Evolutionary conservation across 129 eudicot genomes (phyloP).

Genomic region (Heracleum sosnowskyi): DNA sequence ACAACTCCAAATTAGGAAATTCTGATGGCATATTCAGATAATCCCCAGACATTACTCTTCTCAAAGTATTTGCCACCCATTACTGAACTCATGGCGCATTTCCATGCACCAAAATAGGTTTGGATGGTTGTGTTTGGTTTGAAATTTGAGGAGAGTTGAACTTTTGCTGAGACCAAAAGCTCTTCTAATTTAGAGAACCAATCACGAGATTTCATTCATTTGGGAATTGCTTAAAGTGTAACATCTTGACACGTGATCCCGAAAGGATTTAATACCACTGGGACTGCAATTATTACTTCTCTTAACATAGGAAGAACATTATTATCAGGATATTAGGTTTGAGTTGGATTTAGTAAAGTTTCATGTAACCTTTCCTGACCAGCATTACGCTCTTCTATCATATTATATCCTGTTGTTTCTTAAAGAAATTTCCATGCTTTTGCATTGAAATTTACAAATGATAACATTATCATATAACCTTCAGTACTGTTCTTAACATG

Average conservation of each 20-base stretch:
- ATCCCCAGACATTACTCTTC: neutral
- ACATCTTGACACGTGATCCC: neutral
- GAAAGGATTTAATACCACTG: neutral
- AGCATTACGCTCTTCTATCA: neutral
- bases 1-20: neutral
- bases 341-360: neutral
- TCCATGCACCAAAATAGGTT: neutral
- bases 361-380: neutral
- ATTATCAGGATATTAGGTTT: neutral
- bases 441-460: neutral
- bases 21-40: neutral
- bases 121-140: neutral
- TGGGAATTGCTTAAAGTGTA: neutral
- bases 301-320: neutral
- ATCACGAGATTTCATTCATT: neutral
- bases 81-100: neutral
- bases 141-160: neutral
- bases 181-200: neutral
- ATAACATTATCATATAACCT: neutral
- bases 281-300: neutral
- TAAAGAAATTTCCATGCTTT: constrained; percentile 14
- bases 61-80: neutral
- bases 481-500: neutral
- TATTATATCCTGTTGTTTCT: neutral
- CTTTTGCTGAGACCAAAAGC: neutral